phyloP scores from a whole-genome alignment of 345 rosid genomes.

The Mallotus nudiflorus region DNA sequence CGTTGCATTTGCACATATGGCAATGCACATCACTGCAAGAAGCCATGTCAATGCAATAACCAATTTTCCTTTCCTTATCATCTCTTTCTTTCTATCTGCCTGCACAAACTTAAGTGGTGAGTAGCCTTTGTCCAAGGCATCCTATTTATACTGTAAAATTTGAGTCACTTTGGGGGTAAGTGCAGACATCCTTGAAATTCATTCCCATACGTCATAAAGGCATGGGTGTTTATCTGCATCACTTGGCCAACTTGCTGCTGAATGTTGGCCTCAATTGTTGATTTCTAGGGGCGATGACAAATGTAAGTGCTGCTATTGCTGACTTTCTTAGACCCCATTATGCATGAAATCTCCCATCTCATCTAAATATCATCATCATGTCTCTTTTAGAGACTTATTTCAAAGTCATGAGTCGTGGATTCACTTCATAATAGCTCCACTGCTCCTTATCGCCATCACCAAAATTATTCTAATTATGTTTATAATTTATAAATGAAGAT shows the following conservation, averaged over 20 bases:
- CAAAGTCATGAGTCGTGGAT: too few species aligned
- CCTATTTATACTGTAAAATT: constrained; percentile 15
- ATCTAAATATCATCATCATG: too few species aligned
- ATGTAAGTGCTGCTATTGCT: neutral
- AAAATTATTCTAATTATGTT: too few species aligned
- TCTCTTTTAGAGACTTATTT: too few species aligned
- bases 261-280: neutral
- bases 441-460: too few species aligned
- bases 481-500: too few species aligned
- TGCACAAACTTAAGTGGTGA: neutral
- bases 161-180: neutral
- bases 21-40: constrained; percentile 20
- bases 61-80: constrained; percentile 19
- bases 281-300: neutral
- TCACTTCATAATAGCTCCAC: too few species aligned
- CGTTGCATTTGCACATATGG: constrained; percentile 27
- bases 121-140: neutral
- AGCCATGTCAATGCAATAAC: constrained; percentile 27
- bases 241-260: neutral
- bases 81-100: neutral
- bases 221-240: constrained; percentile 1
- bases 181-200: too few species aligned
- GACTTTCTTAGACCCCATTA: too few species aligned
- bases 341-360: too few species aligned
- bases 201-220: neutral